Evolutionary conservation across 768 basidiomycete genomes (phyloP).

Genomic region (Kwoniella shandongensis): DNA sequence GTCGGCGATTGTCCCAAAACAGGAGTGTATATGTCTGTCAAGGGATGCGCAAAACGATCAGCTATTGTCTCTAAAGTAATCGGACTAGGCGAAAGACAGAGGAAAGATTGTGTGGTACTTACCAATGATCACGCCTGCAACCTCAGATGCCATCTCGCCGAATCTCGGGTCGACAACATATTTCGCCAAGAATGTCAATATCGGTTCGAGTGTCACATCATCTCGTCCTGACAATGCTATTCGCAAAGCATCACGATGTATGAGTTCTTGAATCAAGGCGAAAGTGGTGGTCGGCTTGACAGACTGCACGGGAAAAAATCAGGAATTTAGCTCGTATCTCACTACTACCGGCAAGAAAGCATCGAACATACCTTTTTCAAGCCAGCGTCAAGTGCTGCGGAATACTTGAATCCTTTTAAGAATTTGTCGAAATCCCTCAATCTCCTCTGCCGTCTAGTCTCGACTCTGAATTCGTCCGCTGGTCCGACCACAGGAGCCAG

Average conservation of each 20-base stretch:
- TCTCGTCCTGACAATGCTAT: slow-evolving; percentile 86
- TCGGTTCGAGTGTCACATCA: slow-evolving; percentile 86
- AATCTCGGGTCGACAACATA: slow-evolving; percentile 87
- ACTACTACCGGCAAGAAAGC: background rate
- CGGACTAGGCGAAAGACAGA: background rate
- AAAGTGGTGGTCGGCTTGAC: slow-evolving; percentile 82
- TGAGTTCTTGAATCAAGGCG: slow-evolving; percentile 85
- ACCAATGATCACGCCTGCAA: slow-evolving; percentile 82
- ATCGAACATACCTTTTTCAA: slow-evolving; percentile 63
- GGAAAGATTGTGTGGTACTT: slow-evolving; percentile 39
- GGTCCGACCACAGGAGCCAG: slow-evolving; percentile 61
- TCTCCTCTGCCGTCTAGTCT: slow-evolving; percentile 67
- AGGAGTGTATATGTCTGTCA: slow-evolving; percentile 81
- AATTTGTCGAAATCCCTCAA: slow-evolving; percentile 85
- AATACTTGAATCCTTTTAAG: slow-evolving; percentile 89
- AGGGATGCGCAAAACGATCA: background rate
- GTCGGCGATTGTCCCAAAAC: slow-evolving; percentile 92
- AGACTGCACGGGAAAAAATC: slow-evolving; percentile 61
- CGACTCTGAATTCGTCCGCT: slow-evolving; percentile 73
- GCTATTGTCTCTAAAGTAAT: background rate
- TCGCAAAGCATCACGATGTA: slow-evolving; percentile 83
- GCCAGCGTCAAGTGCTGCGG: slow-evolving; percentile 88
- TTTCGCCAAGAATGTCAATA: slow-evolving; percentile 80
- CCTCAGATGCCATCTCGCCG: slow-evolving; percentile 80
- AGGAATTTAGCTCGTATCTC: background rate